phyloP scores from a whole-genome alignment of 1,284 basidiomycete species.

The Flammula alnicola region DNA sequence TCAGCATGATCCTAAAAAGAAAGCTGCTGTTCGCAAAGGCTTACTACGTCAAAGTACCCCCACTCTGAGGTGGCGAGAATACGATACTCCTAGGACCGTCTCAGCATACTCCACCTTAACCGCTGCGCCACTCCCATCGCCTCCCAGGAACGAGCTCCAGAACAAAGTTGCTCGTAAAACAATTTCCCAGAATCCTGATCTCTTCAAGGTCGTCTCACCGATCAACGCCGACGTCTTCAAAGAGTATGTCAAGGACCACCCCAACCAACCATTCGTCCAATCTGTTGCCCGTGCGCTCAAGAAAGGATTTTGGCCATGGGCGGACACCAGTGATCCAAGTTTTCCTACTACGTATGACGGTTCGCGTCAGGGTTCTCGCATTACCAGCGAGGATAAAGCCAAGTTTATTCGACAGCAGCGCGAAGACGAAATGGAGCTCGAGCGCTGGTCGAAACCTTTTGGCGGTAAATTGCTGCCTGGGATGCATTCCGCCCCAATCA shows the following conservation, averaged over 20 bases:
- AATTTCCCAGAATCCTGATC: constrained; percentile 26
- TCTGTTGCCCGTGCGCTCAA: constrained; percentile 30
- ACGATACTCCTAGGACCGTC: constrained; percentile 17
- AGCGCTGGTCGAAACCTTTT: constrained; percentile 43
- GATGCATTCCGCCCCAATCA: constrained; percentile 48
- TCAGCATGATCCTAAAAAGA: constrained; percentile 16
- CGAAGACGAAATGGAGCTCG: constrained; percentile 34
- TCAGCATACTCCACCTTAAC: constrained; percentile 23
- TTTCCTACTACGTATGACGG: constrained; percentile 32
- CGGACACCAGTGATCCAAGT: constrained; percentile 16
- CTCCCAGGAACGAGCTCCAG: constrained; percentile 14
- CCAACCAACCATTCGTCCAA: constrained; percentile 34
- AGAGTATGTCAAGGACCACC: constrained; percentile 28
- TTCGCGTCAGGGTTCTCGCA: constrained; percentile 15
- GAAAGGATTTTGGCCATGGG: constrained; percentile 43
- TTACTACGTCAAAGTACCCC: constrained; percentile 22
- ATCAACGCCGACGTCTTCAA: constrained; percentile 38
- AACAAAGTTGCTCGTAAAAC: constrained; percentile 25
- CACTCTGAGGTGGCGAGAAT: constrained; percentile 20
- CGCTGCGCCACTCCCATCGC: constrained; percentile 22
- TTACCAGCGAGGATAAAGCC: constrained; percentile 13
- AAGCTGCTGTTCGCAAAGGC: constrained; percentile 16
- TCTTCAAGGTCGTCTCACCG: constrained; percentile 39
- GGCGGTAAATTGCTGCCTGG: constrained; percentile 43
- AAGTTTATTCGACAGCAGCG: constrained; percentile 37